Evolutionary conservation across 345 rosid genomes (phyloP), one percentile per base, ranked within the genome.

Genomic region (Ceriops decandra): DNA sequence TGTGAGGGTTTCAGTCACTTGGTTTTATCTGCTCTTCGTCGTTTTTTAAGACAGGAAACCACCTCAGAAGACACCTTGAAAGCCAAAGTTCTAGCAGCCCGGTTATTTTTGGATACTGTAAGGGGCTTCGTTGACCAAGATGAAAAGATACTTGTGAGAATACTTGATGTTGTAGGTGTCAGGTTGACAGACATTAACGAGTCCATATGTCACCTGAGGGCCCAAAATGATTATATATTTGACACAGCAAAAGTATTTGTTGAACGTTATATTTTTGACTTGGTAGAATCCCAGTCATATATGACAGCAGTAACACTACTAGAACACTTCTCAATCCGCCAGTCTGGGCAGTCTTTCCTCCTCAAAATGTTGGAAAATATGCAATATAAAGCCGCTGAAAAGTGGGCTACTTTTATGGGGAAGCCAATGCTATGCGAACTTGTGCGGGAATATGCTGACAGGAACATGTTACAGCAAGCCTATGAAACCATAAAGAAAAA

Each of bases 381-480:
- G 68, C 88, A 91, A 68, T 82, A 76, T 70, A 77, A 67, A 82
- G 93, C 99, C 60, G 96, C 99, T 27, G 99, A 91, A 83, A 91
- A 79, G 75, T 95, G 96, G 96, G 96, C 99, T 51, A 84, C 85
- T 22, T 88, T 88, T 84, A 88, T 91, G 89, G 99, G 99, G 63
- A 86, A 82, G 74, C 78, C 90, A 51, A 82, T 90, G 88, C 72
- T 90, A 76, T 80, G 87, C 62, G 1, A 80, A 58, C 95, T 95
- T 57, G 90, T 90, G 28, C 85, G 70, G 74, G 90, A 86, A 74
- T 95, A 87, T 77, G 84, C 71, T 33, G 79, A 84, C n/a, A 86
- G 86, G 77, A 84, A 88, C 76, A 87, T 87, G 87, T 84, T 91
- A 30, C 88, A 88, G 79, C 81, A 74, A 75, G 96, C 97, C 22